Percentiles rank a stretch among this genome's conserved stretches.
phyloP scores from a whole-genome alignment of 148 eudicot species.

The Nepenthes mirabilis region DNA sequence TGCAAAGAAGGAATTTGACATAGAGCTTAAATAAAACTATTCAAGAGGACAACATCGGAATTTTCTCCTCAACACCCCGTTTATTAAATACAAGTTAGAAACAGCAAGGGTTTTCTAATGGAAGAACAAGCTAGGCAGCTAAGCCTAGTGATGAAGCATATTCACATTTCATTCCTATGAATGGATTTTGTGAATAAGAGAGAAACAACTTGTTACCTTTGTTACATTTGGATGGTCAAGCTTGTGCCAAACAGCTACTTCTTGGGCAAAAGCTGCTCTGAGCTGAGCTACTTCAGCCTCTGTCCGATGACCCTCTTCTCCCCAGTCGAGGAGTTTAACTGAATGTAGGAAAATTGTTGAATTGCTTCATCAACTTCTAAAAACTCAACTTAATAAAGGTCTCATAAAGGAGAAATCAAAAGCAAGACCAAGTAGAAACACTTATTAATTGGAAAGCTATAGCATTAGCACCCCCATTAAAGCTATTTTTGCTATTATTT shows the following conservation, averaged over 20 bases:
- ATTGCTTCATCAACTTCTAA: not conserved
- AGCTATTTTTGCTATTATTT: too few relatives aligned
- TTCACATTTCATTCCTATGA: too few relatives aligned
- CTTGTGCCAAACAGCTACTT: conserved; percentile 86
- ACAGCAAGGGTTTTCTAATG: too few relatives aligned
- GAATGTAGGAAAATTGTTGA: not conserved
- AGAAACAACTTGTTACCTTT: conserved; percentile 29
- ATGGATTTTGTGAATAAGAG: not conserved
- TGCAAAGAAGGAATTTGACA: conserved; percentile 14
- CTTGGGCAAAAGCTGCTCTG: conserved; percentile 77
- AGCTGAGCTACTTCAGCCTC: conserved; percentile 64
- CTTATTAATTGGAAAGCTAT: not conserved
- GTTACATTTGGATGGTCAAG: conserved; percentile 92
- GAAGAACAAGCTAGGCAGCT: not conserved
- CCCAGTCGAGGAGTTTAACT: conserved; percentile 95
- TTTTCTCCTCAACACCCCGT: too few relatives aligned
- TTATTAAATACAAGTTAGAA: too few relatives aligned
- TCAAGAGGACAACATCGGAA: too few relatives aligned
- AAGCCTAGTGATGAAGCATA: not conserved
- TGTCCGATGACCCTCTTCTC: conserved; percentile 82
- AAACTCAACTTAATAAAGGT: too few relatives aligned
- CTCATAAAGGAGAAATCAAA: too few relatives aligned
- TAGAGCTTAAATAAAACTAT: too few relatives aligned
- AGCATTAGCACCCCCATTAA: too few relatives aligned
- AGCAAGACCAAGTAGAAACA: too few relatives aligned